Evolutionary conservation across 306 rosid genomes (phyloP), one percentile per base, ranked within the genome.

Genomic region (Rubus parviflorus): DNA sequence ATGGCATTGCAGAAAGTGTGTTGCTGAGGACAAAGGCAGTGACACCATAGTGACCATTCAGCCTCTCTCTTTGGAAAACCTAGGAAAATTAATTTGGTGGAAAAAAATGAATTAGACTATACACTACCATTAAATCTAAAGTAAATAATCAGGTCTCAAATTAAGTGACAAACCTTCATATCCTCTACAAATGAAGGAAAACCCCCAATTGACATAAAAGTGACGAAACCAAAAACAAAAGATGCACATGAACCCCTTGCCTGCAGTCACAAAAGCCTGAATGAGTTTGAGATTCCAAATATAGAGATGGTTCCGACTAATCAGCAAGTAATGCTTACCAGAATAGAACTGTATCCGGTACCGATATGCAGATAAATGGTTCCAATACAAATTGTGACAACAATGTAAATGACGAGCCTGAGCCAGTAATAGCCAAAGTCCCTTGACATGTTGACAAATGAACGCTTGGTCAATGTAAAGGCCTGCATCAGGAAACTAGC

Each of bases 221-320:
- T 95, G 40, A 95, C 98, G 30, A 95, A 95, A 38, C 98, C 99
- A 37, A 95, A 92, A 20, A 95, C 97, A 70, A 95, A 95, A 38
- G 98, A 95, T 60, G 97, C 99, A 87, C 99, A 95, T 17, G 99
- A 95, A 54, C 99, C 98, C 61, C 98, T 92, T 68, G 99, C 99
- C 99, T 95, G 76, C 25, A 64, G n/a, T 19, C 77, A 76, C 45
- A 62, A 0, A 47, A 46, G 17, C 54, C 60, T 40, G 75, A 61
- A 80, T 69, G 63, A 74, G 52, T 8, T 69, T 48, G 49, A 47
- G 48, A 54, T 30, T 51, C 52, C 58, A 25, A 5, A 1, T 3
- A 11, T 38, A 8, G 49, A 60, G 38, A 72, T 15, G 35, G 25
- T 38, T 22, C 42, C 3, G 22, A 9, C 5, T 71, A 7, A 23